Evolutionary conservation across 2,329 filamentous ascomycete genomes (phyloP), one percentile per base, ranked within the genome.

Genomic region (Bipolaris sorokiniana): DNA sequence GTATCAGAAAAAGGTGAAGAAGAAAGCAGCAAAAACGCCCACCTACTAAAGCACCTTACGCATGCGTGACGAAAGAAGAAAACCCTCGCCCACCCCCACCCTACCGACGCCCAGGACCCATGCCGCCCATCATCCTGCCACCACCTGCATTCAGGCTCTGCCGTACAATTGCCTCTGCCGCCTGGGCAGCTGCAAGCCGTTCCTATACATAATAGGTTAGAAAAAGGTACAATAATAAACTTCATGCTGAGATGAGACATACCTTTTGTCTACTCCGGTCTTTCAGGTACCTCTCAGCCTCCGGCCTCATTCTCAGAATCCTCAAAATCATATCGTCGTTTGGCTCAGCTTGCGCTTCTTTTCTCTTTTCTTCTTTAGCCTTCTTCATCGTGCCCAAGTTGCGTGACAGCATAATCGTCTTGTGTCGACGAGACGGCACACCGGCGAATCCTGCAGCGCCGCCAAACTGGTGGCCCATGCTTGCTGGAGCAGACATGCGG

Each of bases 311-410:
- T 49, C 95, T 85, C 64, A 99, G 78, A 64, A 99, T 99, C 18
- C 95, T 85, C 68, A 99, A 78, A 65, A 99, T 98, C 90, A 98
- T 98, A 74, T 99, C 95, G 76, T 99, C 95, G 74, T 90, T 97
- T 1, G 95, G 94, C 74, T 98, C 95, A 1, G 95, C 94, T 74
- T 99, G 95, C 1, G 92, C 92, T 75, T 98, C 94, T 68, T 93
- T 92, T 62, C 95, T 85, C 80, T 96, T 97, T 78, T 97, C 94
- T 75, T 97, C 92, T 78, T 98, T 98, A 38, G 91, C 92, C 73
- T 94, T 91, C 67, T 88, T 89, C 92, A 99, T 98, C 7, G 95
- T 98, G 44, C 95, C 95, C 51, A 99, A 79, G 74, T 98, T 99
- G 55, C 94, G 88, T 68, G 87, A 92, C 78, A 97, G 88, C 90